Evolutionary conservation across 768 basidiomycete species (phyloP).

Genomic region (Auriscalpium orientale): DNA sequence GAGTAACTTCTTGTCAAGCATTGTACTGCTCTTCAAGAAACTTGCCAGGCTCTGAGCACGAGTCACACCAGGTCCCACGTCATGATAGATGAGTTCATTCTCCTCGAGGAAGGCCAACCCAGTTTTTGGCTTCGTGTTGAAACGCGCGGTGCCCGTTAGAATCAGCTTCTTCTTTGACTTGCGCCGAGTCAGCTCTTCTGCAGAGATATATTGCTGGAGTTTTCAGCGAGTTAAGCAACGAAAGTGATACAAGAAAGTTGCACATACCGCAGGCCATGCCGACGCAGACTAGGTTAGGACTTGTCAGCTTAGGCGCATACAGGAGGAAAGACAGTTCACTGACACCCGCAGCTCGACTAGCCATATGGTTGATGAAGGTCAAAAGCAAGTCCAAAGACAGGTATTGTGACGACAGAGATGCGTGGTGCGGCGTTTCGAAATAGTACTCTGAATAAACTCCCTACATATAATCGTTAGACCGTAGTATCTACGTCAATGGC

Average conservation of each 20-base stretch:
- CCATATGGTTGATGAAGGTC: slow-evolving; percentile 84
- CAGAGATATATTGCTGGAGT: slow-evolving; percentile 44
- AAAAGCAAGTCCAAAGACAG: slow-evolving; percentile 84
- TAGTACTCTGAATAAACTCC: slow-evolving; percentile 72
- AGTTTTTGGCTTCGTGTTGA: slow-evolving; percentile 89
- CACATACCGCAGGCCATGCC: slow-evolving; percentile 58
- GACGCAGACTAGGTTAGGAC: slow-evolving; percentile 25
- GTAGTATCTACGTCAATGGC: too few relatives aligned
- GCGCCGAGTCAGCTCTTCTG: slow-evolving; percentile 50
- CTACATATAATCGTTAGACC: slow-evolving; percentile 29
- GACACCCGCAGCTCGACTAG: slow-evolving; percentile 49
- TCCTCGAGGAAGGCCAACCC: slow-evolving; percentile 90
- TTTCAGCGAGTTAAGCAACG: background rate
- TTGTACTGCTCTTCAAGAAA: slow-evolving; percentile 78
- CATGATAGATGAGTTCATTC: slow-evolving; percentile 76
- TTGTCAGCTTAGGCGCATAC: background rate
- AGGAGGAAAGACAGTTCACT: slow-evolving; percentile 15
- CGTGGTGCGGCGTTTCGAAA: slow-evolving; percentile 48
- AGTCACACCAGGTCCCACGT: slow-evolving; percentile 48
- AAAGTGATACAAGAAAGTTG: background rate
- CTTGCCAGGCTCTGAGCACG: slow-evolving; percentile 65
- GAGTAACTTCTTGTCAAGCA: slow-evolving; percentile 86
- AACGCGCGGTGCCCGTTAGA: slow-evolving; percentile 73
- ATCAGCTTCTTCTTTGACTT: slow-evolving; percentile 88
- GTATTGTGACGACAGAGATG: slow-evolving; percentile 74